Evolutionary conservation across 306 rosid species (phyloP).

Genomic region (Glycine latifolia): DNA sequence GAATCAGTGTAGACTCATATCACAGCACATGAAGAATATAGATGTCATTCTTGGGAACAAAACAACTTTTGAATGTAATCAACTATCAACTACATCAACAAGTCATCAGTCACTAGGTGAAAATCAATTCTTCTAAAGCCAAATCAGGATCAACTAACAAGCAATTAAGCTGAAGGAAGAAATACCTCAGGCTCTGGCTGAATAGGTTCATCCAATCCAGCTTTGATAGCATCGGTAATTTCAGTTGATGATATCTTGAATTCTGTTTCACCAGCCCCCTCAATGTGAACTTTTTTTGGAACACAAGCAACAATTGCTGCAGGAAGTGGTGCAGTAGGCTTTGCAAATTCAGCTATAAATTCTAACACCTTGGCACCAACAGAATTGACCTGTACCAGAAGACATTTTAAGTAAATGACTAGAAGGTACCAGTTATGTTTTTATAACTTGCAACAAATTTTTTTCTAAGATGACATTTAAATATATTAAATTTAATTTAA

Average conservation of each 20-base stretch:
- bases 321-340: constrained; percentile 90
- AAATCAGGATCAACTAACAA: constrained; percentile 29
- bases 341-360: constrained; percentile 87
- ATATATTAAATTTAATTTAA: constrained; percentile 11
- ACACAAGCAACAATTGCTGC: constrained; percentile 99
- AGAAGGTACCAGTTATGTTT: neutral
- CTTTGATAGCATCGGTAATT: constrained; percentile 85
- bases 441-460: neutral
- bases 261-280: constrained; percentile 90
- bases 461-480: constrained; percentile 1
- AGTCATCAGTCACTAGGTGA: constrained; percentile 4
- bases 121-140: constrained; percentile 6
- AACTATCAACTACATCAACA: constrained; percentile 14
- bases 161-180: constrained; percentile 39
- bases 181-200: constrained; percentile 97
- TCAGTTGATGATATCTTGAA: constrained; percentile 83
- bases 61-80: constrained; percentile 14
- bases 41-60: constrained; percentile 13
- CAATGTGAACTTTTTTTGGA: constrained; percentile 85
- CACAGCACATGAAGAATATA: constrained; percentile 38
- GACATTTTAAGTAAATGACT: constrained; percentile 17
- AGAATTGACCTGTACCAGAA: constrained; percentile 74
- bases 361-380: constrained; percentile 90
- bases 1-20: constrained; percentile 23
- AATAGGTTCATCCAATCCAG: constrained; percentile 83